Evolutionary conservation across 2,329 filamentous ascomycete genomes (phyloP).

Genomic region (Botrytis cinerea): DNA sequence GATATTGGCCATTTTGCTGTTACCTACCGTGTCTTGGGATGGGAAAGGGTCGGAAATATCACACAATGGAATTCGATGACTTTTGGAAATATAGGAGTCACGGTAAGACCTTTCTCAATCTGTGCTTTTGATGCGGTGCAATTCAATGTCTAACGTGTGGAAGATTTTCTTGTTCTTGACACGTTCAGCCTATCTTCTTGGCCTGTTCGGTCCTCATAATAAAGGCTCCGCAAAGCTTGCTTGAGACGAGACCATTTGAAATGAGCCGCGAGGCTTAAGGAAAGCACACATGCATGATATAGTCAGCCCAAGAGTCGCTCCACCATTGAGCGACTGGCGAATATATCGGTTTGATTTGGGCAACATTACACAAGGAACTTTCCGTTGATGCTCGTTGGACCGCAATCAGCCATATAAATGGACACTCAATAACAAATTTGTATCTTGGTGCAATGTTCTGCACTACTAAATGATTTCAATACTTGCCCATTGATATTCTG

Average conservation of each 20-base stretch:
- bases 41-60: slow-evolving; percentile 54
- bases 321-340: neutral
- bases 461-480: neutral
- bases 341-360: neutral
- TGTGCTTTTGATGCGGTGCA: no score
- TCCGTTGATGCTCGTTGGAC: neutral
- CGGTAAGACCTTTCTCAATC: slow-evolving; percentile 46
- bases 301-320: neutral
- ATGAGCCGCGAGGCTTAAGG: neutral
- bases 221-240: neutral
- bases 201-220: slow-evolving; percentile 56
- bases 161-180: slow-evolving; percentile 57
- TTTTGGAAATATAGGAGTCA: slow-evolving; percentile 72
- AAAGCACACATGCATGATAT: neutral
- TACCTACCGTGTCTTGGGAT: slow-evolving; percentile 60
- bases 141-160: slow-evolving; percentile 10
- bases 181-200: slow-evolving; percentile 59
- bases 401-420: neutral
- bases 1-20: slow-evolving; percentile 69
- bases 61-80: slow-evolving; percentile 66
- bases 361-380: neutral
- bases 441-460: neutral
- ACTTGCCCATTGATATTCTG: neutral
- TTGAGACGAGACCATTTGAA: neutral
- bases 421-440: neutral